A percentile compares a stretch with the other conserved stretches of the same genome.
These are phyloP conservation scores for Sugiyamaella grinbergsii DNA, from an alignment of 1,139 yeast species.

Conservation along the genomic window DNA sequence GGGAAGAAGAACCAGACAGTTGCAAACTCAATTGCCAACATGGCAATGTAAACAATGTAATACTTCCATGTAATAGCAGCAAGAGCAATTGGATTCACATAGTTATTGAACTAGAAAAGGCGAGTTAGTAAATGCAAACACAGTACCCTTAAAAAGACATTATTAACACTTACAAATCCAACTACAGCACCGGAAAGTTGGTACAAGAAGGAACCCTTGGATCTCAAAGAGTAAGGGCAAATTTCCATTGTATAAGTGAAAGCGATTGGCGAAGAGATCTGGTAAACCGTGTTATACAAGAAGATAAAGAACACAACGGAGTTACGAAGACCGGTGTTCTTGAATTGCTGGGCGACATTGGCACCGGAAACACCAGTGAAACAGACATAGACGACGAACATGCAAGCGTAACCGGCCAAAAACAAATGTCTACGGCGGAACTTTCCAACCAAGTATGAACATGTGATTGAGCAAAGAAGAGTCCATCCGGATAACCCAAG, in stretches of 20 bases:
- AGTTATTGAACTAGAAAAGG: slow-evolving; percentile 43
- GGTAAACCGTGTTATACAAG: slow-evolving; percentile 30
- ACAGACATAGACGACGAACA: slow-evolving; percentile 30
- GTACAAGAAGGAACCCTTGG: slow-evolving; percentile 49
- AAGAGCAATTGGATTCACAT: slow-evolving; percentile 63
- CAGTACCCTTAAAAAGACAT: background rate
- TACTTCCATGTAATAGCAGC: slow-evolving; percentile 60
- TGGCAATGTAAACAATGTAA: slow-evolving; percentile 47
- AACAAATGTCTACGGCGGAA: slow-evolving; percentile 49
- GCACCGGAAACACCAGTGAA: slow-evolving; percentile 36
- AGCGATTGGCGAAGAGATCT: slow-evolving; percentile 34
- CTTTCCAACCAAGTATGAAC: slow-evolving; percentile 37
- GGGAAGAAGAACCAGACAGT: slow-evolving; percentile 83
- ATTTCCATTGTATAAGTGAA: slow-evolving; percentile 45
- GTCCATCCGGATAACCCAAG: slow-evolving; percentile 54
- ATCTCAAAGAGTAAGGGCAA: slow-evolving; percentile 45
- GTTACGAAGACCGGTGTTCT: slow-evolving; percentile 27
- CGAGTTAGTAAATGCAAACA: background rate
- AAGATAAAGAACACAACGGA: slow-evolving; percentile 35
- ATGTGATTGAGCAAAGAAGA: slow-evolving; percentile 83
- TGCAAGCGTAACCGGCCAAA: slow-evolving; percentile 45
- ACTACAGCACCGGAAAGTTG: slow-evolving; percentile 53
- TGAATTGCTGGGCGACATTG: slow-evolving; percentile 30
- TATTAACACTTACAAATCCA: slow-evolving; percentile 42
- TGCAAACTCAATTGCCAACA: slow-evolving; percentile 28